Conservation (phyloP, 2,329 filamentous ascomycete species). For the Diaporthe velutina region DNA sequence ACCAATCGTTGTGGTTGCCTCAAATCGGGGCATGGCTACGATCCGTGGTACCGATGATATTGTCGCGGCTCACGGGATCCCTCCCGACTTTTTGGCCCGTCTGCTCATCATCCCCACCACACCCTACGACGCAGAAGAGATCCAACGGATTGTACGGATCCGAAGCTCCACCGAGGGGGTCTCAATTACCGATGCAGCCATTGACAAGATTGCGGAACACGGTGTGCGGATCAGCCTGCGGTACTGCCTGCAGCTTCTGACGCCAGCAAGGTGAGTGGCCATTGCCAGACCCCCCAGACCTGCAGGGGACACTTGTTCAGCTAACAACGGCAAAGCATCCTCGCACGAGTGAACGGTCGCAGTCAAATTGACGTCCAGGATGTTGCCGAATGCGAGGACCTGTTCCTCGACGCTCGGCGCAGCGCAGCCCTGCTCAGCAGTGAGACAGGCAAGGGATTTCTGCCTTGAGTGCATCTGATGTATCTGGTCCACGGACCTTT, state of each 20-base stretch:
- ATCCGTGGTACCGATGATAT: conserved; percentile 89
- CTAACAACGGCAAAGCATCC: conserved; percentile 71
- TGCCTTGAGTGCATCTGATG: conserved; percentile 69
- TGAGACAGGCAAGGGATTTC: conserved; percentile 74
- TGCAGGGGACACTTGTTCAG: conserved; percentile 46
- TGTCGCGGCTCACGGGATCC: conserved; percentile 91
- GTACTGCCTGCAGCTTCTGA: conserved; percentile 93
- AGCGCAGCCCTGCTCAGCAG: conserved; percentile 78
- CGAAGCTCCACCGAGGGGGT: conserved; percentile 87
- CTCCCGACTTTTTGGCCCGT: conserved; percentile 91
- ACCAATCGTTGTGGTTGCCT: conserved; percentile 96
- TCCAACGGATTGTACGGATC: conserved; percentile 90
- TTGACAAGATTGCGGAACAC: conserved; percentile 88
- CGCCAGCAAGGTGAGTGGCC: conserved; percentile 77
- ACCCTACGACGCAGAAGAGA: conserved; percentile 88
- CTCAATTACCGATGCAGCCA: conserved; percentile 81
- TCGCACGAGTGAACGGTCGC: conserved; percentile 86
- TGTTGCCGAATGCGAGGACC: conserved; percentile 83
- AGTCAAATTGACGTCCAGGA: conserved; percentile 82
- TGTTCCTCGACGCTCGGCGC: conserved; percentile 85
- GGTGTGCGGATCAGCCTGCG: conserved; percentile 91
- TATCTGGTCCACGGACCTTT: conserved; percentile 37
- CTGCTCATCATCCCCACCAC: conserved; percentile 97
- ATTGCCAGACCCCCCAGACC: conserved; percentile 30
- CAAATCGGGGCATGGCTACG: conserved; percentile 93